Conservation (phyloP, 2,329 filamentous ascomycete species). For the Penicillium decumbens region DNA sequence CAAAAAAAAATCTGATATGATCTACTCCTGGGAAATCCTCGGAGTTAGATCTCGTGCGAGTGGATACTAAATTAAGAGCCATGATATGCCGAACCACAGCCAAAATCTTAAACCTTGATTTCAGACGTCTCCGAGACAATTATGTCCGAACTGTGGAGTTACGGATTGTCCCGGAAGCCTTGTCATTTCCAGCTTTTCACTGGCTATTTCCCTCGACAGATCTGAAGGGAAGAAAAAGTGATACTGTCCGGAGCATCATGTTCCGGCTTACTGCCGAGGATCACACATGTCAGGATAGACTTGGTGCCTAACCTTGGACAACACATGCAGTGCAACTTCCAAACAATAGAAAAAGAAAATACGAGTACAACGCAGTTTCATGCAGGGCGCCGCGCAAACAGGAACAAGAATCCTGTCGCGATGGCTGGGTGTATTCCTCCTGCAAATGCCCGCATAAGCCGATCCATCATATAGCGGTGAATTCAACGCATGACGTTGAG, state of each 20-base stretch:
- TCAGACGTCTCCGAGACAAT: not conserved
- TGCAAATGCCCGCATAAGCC: not conserved
- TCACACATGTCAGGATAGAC: too few relatives aligned
- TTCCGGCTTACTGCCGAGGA: not conserved
- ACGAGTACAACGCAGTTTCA: too few relatives aligned
- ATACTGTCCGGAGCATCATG: not conserved
- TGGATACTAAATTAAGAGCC: not conserved
- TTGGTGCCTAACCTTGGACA: not conserved
- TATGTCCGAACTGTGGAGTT: not conserved
- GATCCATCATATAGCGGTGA: conserved; percentile 34
- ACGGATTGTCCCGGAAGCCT: not conserved
- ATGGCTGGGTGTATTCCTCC: not conserved
- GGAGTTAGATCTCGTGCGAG: conserved; percentile 1
- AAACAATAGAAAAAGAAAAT: too few relatives aligned
- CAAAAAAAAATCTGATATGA: conserved; percentile 3
- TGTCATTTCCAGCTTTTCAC: not conserved
- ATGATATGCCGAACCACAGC: not conserved
- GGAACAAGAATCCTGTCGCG: conserved; percentile 1
- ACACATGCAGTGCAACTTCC: too few relatives aligned
- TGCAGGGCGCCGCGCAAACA: too few relatives aligned
- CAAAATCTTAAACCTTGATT: not conserved
- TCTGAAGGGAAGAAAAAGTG: too few relatives aligned
- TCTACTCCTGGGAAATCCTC: conserved; percentile 14
- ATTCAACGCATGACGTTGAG: conserved; percentile 9
- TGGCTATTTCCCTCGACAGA: not conserved